These are phyloP conservation scores for Thalassiosira hispida DNA, from an alignment of 352 stramenopile species.

Conservation along the genomic window DNA sequence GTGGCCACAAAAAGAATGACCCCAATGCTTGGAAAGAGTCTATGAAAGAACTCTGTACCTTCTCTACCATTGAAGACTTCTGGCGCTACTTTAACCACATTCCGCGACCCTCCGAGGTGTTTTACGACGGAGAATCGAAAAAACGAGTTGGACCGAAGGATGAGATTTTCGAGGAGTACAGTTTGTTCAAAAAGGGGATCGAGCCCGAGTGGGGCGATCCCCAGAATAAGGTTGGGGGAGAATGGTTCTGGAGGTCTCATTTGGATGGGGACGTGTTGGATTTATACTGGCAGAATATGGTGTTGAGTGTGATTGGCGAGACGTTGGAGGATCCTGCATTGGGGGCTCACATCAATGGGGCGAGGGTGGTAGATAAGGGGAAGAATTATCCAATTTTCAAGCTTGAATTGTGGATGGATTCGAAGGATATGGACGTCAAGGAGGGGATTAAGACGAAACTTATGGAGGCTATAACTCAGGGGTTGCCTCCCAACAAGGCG, in stretches of 20 bases:
- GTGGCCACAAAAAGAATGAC: slow-evolving; percentile 52
- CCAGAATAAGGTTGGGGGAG: slow-evolving; percentile 80
- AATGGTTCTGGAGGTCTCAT: slow-evolving; percentile 81
- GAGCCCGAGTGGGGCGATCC: slow-evolving; percentile 86
- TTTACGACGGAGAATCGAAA: slow-evolving; percentile 84
- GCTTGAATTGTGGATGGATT: slow-evolving; percentile 85
- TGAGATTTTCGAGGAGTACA: slow-evolving; percentile 93
- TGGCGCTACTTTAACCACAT: slow-evolving; percentile 86
- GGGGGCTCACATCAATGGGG: slow-evolving; percentile 73
- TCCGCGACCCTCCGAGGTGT: slow-evolving; percentile 78
- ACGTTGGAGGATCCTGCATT: slow-evolving; percentile 78
- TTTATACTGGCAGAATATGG: slow-evolving; percentile 86
- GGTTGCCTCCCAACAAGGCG: slow-evolving; percentile 47
- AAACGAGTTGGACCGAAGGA: slow-evolving; percentile 90
- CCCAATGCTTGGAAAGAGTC: slow-evolving; percentile 79
- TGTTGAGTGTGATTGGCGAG: slow-evolving; percentile 83
- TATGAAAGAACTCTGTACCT: slow-evolving; percentile 79
- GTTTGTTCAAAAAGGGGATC: slow-evolving; percentile 88
- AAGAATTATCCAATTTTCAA: slow-evolving; percentile 78
- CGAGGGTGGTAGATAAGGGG: slow-evolving; percentile 80
- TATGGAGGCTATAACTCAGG: slow-evolving; percentile 70
- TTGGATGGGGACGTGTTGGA: slow-evolving; percentile 81
- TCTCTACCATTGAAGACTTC: slow-evolving; percentile 85
- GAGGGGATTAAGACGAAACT: slow-evolving; percentile 70
- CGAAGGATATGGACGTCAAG: slow-evolving; percentile 63